Base-by-base conservation (phyloP, 2,329 filamentous ascomycete species). In the Sarocladiaceae sp. region DNA sequence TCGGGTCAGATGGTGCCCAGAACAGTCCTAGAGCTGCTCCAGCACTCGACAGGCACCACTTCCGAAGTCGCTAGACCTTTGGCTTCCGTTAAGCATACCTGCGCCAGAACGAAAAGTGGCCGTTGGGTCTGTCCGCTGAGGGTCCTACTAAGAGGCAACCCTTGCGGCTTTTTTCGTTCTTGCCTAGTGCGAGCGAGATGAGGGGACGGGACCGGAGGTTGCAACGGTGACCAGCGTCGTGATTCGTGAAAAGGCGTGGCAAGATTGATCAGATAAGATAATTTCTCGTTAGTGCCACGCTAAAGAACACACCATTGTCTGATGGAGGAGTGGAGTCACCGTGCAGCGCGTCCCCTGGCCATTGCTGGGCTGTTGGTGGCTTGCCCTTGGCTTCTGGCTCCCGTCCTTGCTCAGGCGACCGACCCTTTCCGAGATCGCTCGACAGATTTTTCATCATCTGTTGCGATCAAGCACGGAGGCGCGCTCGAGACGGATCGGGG, bases 241-340 rank as follows among this genome's bases (percentile, higher is more conserved):
- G 40, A 46, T 46, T 46, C 40, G 40, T 18, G 40, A 7, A 28
- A 29, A 25, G 22, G 6, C 29, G 25, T 46, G 25, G 40, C 40
- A 28, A 46, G 40, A 46, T 46, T 46, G 40, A 46, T 46, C 40
- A 28, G 40, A 46, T 46, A 46, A 46, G 40, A 46, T 46, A 46
- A 46, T 46, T 46, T 46, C 40, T 28, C 20, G 10, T 15, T 46
- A 46, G 40, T 13, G 23, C 12, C 22, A n/a, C 40, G 25, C 40
- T 28, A 46, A 29, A 28, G n/a, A 46, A 26, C 25, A 18, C 22
- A 18, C 40, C 23, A 46, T 28, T 15, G 12, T 10, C 22, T 29
- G 40, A 28, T 46, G 37, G 37, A 42, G 29, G 29, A n/a, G n/a
- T n/a, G n/a, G n/a, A n/a, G n/a, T n/a, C n/a, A n/a, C n/a, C n/a